Conservation (phyloP, 2,329 filamentous ascomycete genomes). For the Venturia oleaginea region DNA sequence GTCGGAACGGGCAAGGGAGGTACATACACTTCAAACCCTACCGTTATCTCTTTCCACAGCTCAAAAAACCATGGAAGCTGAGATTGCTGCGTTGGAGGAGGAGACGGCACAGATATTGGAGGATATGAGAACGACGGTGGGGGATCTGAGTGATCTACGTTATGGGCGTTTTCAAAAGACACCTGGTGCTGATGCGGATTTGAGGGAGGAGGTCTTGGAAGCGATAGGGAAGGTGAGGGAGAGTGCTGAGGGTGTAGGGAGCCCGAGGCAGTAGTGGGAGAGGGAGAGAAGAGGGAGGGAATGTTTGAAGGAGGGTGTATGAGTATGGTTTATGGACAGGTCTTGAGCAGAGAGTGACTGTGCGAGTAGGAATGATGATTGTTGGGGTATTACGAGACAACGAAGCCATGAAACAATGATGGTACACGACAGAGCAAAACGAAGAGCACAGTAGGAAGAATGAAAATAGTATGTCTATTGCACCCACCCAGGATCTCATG, state of each 20-base stretch:
- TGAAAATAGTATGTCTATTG: not conserved
- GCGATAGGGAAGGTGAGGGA: conserved; percentile 56
- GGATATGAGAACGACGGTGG: conserved; percentile 56
- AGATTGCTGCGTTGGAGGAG: conserved; percentile 56
- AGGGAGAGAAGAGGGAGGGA: not conserved
- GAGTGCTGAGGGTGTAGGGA: conserved; percentile 37
- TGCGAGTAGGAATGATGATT: not conserved
- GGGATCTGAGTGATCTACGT: conserved; percentile 69
- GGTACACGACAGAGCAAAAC: not conserved
- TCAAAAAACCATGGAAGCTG: conserved; percentile 49
- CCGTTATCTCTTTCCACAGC: not conserved
- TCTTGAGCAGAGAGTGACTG: not conserved
- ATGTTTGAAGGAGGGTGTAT: not conserved
- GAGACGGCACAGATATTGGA: conserved; percentile 54
- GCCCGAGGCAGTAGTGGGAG: not conserved
- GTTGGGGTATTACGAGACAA: not conserved
- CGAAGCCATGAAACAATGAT: not conserved
- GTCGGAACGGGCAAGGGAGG: no score
- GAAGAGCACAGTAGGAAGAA: not conserved
- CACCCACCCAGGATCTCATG: not conserved
- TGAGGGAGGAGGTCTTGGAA: conserved; percentile 58
- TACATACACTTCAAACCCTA: not conserved
- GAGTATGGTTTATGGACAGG: not conserved
- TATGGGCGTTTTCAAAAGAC: conserved; percentile 59
- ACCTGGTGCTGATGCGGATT: conserved; percentile 45